Base-by-base conservation (phyloP, 306 rosid species). In the Pachyrhizus erosus region DNA sequence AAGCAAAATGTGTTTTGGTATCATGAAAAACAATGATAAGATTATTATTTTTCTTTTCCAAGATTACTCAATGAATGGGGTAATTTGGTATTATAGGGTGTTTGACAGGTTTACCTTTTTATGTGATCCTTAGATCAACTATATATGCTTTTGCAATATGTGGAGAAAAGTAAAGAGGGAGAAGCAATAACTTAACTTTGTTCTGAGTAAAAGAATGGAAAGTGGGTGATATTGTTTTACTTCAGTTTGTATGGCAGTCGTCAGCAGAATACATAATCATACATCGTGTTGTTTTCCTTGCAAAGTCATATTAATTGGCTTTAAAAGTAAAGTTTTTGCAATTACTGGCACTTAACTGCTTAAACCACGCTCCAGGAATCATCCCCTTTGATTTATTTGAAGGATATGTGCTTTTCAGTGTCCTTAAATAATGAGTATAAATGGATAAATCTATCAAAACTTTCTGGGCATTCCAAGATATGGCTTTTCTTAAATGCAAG, bases 391-490 rank as follows among this genome's bases (percentile, higher is more conserved):
- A 68, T 23, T 68, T 2, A 68, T 40, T 40, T 42, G 21, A 37
- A 37, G 51, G 24, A 8, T 37, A 13, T 2, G n/a, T n/a, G n/a
- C n/a, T n/a, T n/a, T n/a, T n/a, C n/a, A n/a, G n/a, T n/a, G 31
- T 58, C 10, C 26, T 39, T 39, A 39, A 23, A 40, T 15, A 37
- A 39, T 2, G 26, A 48, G 7, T 15, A 10, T 61, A 13, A 29
- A 14, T 20, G 40, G 15, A 43, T 76, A 40, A 24, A 76, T 15
- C 7, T 3, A 4, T 76, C 11, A 26, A 57, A 57, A 33, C 46
- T 73, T 73, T 73, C 10, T 58, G 18, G 60, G 46, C 37, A 17
- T 60, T 52, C 4, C 45, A 42, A 61, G 72, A 76, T 43, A 43
- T 43, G 57, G 48, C 17, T 75, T 40, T 60, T 24, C 42, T 58